Conservation (phyloP, 2,329 filamentous ascomycete genomes). For the Neofusicoccum umdonicola region DNA sequence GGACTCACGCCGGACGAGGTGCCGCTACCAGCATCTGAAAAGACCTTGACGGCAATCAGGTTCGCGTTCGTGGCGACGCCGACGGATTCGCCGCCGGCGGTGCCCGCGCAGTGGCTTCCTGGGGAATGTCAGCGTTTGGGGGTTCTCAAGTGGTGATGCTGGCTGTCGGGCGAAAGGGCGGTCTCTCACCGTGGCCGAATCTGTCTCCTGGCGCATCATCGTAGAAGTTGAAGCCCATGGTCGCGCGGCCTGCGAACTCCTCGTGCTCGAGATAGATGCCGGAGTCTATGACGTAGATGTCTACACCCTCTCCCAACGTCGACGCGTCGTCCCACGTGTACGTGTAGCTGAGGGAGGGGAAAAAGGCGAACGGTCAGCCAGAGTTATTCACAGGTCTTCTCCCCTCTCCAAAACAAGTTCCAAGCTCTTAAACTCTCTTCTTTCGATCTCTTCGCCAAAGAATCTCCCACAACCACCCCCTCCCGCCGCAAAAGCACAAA, state of each 20-base stretch:
- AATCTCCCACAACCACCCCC: too few relatives aligned
- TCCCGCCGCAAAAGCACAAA: too few relatives aligned
- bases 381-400: not conserved
- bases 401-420: too few relatives aligned
- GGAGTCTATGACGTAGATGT: conserved; percentile 53
- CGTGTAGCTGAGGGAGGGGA: conserved; percentile 24
- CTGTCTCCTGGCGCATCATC: conserved; percentile 39
- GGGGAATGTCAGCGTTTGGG: conserved; percentile 10
- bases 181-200: conserved; percentile 28
- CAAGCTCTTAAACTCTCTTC: too few relatives aligned
- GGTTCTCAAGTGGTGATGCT: too few relatives aligned
- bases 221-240: conserved; percentile 25
- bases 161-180: too few relatives aligned
- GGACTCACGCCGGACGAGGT: conserved; percentile 18
- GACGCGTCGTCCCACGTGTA: conserved; percentile 8
- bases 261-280: conserved; percentile 6
- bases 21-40: conserved; percentile 33
- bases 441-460: too few relatives aligned
- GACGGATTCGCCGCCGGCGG: conserved; percentile 32
- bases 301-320: conserved; percentile 25
- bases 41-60: conserved; percentile 37
- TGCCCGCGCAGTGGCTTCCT: conserved; percentile 36
- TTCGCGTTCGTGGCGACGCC: conserved; percentile 36
- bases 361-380: conserved; percentile 23
- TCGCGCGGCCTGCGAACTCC: conserved; percentile 37